Percentiles rank a stretch among this genome's conserved stretches.
These are phyloP conservation scores for Coleophoma eucalyptorum DNA, from an alignment of 2,329 filamentous ascomycete genomes.

Conservation along the genomic window DNA sequence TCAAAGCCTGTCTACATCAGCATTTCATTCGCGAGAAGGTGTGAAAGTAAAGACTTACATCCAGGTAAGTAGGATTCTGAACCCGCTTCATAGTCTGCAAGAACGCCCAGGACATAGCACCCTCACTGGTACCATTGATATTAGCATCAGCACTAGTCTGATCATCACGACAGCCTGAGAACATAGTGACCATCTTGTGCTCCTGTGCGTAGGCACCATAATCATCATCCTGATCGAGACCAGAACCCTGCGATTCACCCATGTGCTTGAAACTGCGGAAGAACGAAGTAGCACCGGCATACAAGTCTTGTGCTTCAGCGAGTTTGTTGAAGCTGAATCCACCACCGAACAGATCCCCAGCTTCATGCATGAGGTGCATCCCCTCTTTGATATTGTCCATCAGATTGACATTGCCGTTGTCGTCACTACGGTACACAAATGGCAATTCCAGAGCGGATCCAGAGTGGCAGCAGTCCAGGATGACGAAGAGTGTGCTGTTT, in stretches of 20 bases:
- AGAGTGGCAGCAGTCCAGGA: slow-evolving; percentile 61
- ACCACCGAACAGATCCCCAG: slow-evolving; percentile 43
- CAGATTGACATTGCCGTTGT: slow-evolving; percentile 50
- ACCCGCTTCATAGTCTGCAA: slow-evolving; percentile 29
- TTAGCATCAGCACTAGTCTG: slow-evolving; percentile 36
- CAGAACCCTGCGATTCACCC: slow-evolving; percentile 37
- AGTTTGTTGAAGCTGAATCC: slow-evolving; percentile 42
- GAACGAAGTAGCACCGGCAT: slow-evolving; percentile 49
- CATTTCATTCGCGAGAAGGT: neutral
- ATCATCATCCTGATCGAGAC: slow-evolving; percentile 41
- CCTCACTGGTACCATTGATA: slow-evolving; percentile 29
- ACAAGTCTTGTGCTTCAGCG: slow-evolving; percentile 45
- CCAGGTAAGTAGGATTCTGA: slow-evolving; percentile 27
- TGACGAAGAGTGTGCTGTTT: slow-evolving; percentile 46
- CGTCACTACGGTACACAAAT: slow-evolving; percentile 52
- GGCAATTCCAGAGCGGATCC: slow-evolving; percentile 56
- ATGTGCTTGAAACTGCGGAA: slow-evolving; percentile 47
- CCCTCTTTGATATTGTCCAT: slow-evolving; percentile 52
- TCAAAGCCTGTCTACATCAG: slow-evolving; percentile 17
- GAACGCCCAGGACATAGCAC: slow-evolving; percentile 36
- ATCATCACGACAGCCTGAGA: slow-evolving; percentile 34
- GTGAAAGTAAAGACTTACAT: slow-evolving; percentile 19
- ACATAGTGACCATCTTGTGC: slow-evolving; percentile 36
- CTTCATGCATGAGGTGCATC: slow-evolving; percentile 43
- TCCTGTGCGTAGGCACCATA: slow-evolving; percentile 33